Percentiles rank a stretch among this genome's conserved stretches.
Conservation (phyloP, 2,329 filamentous ascomycete species). For the Chrysoporthe deuterocubensis region DNA sequence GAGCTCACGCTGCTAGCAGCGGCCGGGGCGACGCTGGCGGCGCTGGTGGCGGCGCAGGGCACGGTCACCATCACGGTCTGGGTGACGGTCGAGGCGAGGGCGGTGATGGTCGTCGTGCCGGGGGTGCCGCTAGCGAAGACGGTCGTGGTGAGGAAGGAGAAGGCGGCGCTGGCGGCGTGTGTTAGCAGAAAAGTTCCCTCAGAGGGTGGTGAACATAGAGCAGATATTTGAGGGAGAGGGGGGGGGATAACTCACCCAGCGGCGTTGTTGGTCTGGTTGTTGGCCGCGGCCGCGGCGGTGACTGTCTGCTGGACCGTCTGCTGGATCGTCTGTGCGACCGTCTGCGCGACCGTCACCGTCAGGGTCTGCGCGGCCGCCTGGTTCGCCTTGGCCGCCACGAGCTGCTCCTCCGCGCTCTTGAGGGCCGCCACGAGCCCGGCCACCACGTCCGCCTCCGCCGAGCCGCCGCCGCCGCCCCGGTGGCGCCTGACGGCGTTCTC, state of each 20-base stretch:
- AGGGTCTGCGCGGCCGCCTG: slow-evolving; percentile 18
- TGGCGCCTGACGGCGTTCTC: not conserved
- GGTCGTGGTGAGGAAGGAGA: slow-evolving; percentile 43
- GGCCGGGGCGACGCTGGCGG: slow-evolving; percentile 24
- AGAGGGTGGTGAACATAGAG: not conserved
- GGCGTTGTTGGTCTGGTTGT: slow-evolving; percentile 4
- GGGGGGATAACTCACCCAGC: slow-evolving; percentile 9
- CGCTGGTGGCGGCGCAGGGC: slow-evolving; percentile 29
- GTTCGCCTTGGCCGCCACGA: not conserved
- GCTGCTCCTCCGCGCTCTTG: not conserved
- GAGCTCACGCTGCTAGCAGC: slow-evolving; percentile 25
- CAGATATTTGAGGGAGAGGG: not conserved
- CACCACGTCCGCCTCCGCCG: not conserved
- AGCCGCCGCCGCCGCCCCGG: not conserved
- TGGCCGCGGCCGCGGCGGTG: not conserved
- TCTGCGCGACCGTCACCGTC: slow-evolving; percentile 9
- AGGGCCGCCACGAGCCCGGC: not conserved
- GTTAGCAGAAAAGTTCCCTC: not conserved
- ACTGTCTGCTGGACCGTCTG: slow-evolving; percentile 14
- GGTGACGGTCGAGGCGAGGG: slow-evolving; percentile 37
- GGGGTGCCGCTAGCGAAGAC: slow-evolving; percentile 37
- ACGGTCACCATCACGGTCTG: slow-evolving; percentile 35
- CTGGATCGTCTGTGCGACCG: slow-evolving; percentile 7
- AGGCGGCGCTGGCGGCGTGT: not conserved
- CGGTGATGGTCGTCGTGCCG: slow-evolving; percentile 44